Percentiles rank a stretch among this genome's conserved stretches.
Conservation (phyloP, 2,329 filamentous ascomycete genomes). For the Parastagonospora avenae region DNA sequence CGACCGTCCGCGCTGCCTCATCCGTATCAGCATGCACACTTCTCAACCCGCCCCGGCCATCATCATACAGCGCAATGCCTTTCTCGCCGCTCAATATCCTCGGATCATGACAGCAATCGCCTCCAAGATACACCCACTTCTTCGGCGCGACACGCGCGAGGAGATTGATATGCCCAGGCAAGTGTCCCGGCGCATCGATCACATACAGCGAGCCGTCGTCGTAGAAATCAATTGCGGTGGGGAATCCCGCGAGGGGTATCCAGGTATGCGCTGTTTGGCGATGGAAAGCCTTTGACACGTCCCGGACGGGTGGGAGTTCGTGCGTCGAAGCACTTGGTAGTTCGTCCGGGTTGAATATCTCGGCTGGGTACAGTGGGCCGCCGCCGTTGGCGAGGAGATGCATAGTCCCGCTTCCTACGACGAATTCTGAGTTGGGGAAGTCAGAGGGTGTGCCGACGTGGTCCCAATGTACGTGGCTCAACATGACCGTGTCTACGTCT, state of each 20-base stretch:
- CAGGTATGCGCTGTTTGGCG: conserved; percentile 39
- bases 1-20: conserved; percentile 52
- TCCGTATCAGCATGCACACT: conserved; percentile 59
- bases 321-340: conserved; percentile 49
- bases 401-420: conserved; percentile 52
- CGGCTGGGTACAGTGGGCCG: conserved; percentile 46
- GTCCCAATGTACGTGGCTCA: conserved; percentile 64
- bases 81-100: conserved; percentile 58
- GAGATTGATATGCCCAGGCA: conserved; percentile 59
- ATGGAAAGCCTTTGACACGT: conserved; percentile 19
- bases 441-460: conserved; percentile 62
- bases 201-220: conserved; percentile 55
- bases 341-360: conserved; percentile 53
- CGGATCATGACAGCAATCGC: conserved; percentile 60
- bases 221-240: conserved; percentile 54
- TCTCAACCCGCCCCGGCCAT: conserved; percentile 50
- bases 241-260: conserved; percentile 53
- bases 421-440: conserved; percentile 55
- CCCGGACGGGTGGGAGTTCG: conserved; percentile 48
- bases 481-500: conserved; percentile 50
- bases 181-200: conserved; percentile 58
- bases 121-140: conserved; percentile 57
- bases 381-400: conserved; percentile 34
- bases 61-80: conserved; percentile 57
- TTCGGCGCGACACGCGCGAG: conserved; percentile 48